Evolutionary conservation across 805 yeast species (phyloP), one percentile per base, ranked within the genome.

Genomic region (Spathaspora hagerdaliae): DNA sequence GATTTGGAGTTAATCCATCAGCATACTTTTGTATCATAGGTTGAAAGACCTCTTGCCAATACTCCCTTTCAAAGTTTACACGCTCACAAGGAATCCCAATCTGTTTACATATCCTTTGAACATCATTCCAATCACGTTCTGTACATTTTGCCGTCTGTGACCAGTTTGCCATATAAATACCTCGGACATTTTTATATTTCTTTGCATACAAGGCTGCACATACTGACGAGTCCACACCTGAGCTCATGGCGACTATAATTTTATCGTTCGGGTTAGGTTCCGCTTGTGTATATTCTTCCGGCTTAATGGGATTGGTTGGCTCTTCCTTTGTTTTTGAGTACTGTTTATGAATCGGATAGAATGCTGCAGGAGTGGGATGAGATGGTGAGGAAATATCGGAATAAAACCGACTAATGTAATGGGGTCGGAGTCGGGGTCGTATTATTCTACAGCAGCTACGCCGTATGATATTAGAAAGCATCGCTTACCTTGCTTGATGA

Each of bases 91-190:
- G 83, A 11, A 94, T 83, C 5, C 71, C 69, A 7, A 91, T 55
- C 43, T 78, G 77, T 1, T 69, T 51, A 45, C 90, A 82, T 2
- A 87, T 85, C 38, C 62, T 61, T 55, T 79, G 79, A 1, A 89
- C 97, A 47, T 87, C 94, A 48, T 78, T 79, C 96, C 97, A 89
- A 55, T 92, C 98, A 12, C 77, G 71, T 53, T 94, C 98, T 5
- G 87, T 78, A 59, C 98, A 91, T 45, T 77, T 71, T 5, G 82
- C 75, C 0, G 78, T 70, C 56, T 75, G 75, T 1, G 81, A 73
- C 97, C 97, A 94, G 66, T 94, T 94, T 36, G 89, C 86, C 98
- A 94, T 94, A 64, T 87, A 92, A 1, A 94, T 74, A 0, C 97
- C 99, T 38, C 74, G 64, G 2, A 87, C 94, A 39, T 85, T 79